Percentiles rank a stretch among this genome's conserved stretches.
phyloP scores from a whole-genome alignment of 345 rosid genomes.

The Arabidopsis arenosa region DNA sequence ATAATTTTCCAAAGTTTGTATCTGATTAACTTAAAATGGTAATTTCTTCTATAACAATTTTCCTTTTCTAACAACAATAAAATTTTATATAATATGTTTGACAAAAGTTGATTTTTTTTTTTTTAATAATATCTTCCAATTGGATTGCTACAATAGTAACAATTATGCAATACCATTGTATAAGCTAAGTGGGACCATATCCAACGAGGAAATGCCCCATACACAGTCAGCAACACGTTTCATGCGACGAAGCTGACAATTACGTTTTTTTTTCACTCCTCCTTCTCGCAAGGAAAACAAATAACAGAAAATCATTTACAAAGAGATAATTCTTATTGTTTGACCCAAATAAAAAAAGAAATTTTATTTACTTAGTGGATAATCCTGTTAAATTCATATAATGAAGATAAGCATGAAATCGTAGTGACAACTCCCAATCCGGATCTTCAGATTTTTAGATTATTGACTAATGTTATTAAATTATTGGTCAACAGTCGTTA shows the following conservation, averaged over 20 bases:
- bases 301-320: too few relatives aligned
- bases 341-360: too few relatives aligned
- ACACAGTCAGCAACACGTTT: slow-evolving; percentile 51
- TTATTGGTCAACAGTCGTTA: not conserved
- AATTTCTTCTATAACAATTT: too few relatives aligned
- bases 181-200: slow-evolving; percentile 29
- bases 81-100: too few relatives aligned
- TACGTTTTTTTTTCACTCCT: slow-evolving; percentile 6
- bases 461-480: not conserved
- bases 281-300: not conserved
- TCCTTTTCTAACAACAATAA: too few relatives aligned
- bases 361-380: too few relatives aligned
- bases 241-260: slow-evolving; percentile 40
- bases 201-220: slow-evolving; percentile 39
- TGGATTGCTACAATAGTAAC: not conserved
- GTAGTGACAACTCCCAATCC: not conserved
- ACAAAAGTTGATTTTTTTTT: too few relatives aligned
- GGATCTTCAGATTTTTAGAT: not conserved
- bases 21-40: too few relatives aligned
- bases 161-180: not conserved
- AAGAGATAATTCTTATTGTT: too few relatives aligned
- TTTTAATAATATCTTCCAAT: not conserved
- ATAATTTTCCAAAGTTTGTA: too few relatives aligned
- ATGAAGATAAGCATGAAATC: not conserved
- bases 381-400: too few relatives aligned